Conservation (phyloP, 2,329 filamentous ascomycete genomes). For the Verticillium isaacii region DNA sequence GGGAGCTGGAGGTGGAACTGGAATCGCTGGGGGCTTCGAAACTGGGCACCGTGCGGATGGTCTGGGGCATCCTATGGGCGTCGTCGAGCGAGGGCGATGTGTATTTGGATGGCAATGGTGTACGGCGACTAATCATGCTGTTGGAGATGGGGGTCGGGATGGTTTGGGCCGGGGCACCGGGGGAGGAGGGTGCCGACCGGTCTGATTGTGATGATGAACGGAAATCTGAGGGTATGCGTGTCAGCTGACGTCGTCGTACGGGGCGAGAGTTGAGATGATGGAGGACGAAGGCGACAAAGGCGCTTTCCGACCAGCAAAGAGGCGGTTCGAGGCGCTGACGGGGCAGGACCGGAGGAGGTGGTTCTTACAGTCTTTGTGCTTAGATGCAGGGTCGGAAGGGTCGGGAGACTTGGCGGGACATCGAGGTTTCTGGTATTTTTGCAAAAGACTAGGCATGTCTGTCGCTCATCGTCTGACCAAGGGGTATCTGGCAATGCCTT, state of each 20-base stretch:
- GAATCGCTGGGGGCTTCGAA: slow-evolving; percentile 44
- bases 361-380: slow-evolving; percentile 1
- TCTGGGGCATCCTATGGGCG: slow-evolving; percentile 33
- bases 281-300: neutral
- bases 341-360: neutral
- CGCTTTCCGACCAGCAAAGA: neutral
- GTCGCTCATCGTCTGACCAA: slow-evolving; percentile 8
- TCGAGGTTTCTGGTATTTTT: slow-evolving; percentile 13
- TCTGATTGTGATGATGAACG: slow-evolving; percentile 11
- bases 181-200: slow-evolving; percentile 7
- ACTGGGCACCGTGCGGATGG: slow-evolving; percentile 54
- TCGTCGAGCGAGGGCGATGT: slow-evolving; percentile 12
- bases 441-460: slow-evolving; percentile 26
- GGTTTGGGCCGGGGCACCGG: slow-evolving; percentile 18
- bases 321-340: neutral
- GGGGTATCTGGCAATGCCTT: neutral
- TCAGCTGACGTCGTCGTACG: slow-evolving; percentile 3
- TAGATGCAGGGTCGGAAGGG: neutral
- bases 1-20: slow-evolving; percentile 30
- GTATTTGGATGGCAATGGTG: neutral
- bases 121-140: slow-evolving; percentile 26
- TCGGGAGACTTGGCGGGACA: neutral
- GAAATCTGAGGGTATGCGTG: slow-evolving; percentile 17
- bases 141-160: slow-evolving; percentile 33
- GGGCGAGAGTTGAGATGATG: neutral